A percentile compares a stretch with the other conserved stretches of the same genome.
phyloP scores from a whole-genome alignment of 768 basidiomycete genomes.

The Boletus subcaerulescens region DNA sequence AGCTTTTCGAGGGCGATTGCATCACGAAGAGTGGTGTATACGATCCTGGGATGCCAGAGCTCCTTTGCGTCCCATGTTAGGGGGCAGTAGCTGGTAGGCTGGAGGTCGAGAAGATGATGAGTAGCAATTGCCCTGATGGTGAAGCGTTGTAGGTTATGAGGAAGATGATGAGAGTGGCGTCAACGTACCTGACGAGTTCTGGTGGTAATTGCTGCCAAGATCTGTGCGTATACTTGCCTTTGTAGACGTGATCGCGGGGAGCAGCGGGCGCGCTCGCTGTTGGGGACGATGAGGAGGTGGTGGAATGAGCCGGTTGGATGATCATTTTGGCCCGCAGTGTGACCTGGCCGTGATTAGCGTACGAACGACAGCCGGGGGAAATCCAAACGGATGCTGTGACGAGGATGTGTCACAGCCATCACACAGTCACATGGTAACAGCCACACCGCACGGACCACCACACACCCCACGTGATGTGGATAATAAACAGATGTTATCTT shows the following conservation, averaged over 20 bases:
- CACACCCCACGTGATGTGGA: not conserved
- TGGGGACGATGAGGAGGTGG: conserved; percentile 15
- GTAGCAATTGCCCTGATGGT: conserved; percentile 36
- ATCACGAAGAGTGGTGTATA: conserved; percentile 62
- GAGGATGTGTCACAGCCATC: conserved; percentile 26
- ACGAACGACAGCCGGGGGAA: conserved; percentile 36
- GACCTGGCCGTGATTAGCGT: conserved; percentile 37
- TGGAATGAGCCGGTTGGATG: conserved; percentile 20
- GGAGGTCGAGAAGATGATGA: conserved; percentile 51
- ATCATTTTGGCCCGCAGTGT: conserved; percentile 36
- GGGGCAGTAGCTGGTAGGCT: conserved; percentile 45
- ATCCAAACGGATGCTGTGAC: conserved; percentile 32
- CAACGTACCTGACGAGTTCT: conserved; percentile 57
- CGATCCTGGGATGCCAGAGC: conserved; percentile 59
- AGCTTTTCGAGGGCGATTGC: conserved; percentile 56
- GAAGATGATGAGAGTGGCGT: conserved; percentile 28
- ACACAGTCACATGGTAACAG: conserved; percentile 23
- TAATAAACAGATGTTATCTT: conserved; percentile 4
- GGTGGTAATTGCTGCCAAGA: conserved; percentile 62
- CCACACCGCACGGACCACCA: conserved; percentile 29
- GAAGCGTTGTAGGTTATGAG: conserved; percentile 2
- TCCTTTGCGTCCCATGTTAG: conserved; percentile 47
- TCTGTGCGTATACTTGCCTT: conserved; percentile 54
- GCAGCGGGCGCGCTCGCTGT: conserved; percentile 4
- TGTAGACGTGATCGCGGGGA: conserved; percentile 39